phyloP scores from a whole-genome alignment of 2,329 filamentous ascomycete species.

The Stachybotrys elegans region DNA sequence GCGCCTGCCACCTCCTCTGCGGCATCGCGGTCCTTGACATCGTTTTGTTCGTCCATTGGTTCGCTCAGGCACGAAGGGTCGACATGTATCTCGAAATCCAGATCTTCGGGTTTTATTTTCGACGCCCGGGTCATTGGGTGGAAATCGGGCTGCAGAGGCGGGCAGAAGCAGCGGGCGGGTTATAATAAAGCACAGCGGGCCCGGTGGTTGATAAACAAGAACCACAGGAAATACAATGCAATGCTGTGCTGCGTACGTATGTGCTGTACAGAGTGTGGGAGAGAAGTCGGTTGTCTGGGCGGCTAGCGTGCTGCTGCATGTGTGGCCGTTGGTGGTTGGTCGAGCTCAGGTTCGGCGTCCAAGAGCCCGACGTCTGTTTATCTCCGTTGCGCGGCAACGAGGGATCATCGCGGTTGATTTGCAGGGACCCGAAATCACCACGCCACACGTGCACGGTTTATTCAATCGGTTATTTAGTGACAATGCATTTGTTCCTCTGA shows the following conservation, averaged over 20 bases:
- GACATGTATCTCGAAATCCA: constrained; percentile 44
- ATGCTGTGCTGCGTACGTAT: too few relatives aligned
- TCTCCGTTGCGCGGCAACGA: constrained; percentile 27
- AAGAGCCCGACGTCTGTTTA: constrained; percentile 27
- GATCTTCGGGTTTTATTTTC: constrained; percentile 24
- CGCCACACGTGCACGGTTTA: too few relatives aligned
- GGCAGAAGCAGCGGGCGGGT: constrained; percentile 11
- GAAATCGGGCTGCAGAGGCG: constrained; percentile 10
- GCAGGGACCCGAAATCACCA: too few relatives aligned
- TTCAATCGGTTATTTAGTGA: too few relatives aligned
- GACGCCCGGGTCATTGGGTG: constrained; percentile 23
- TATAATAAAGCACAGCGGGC: too few relatives aligned
- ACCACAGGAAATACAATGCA: too few relatives aligned
- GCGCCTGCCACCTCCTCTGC: constrained; percentile 6
- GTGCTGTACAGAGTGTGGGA: too few relatives aligned
- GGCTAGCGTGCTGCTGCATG: too few relatives aligned
- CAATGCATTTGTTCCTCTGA: too few relatives aligned
- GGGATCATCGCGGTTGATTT: too few relatives aligned
- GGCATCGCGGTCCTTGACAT: constrained; percentile 14
- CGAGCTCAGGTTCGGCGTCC: constrained; percentile 12
- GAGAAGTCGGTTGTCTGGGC: too few relatives aligned
- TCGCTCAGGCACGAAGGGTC: constrained; percentile 39
- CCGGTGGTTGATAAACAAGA: too few relatives aligned
- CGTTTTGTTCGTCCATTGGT: constrained; percentile 32
- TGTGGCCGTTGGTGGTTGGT: constrained; percentile 26